These are phyloP conservation scores for Simplicillium aogashimaense DNA, from an alignment of 2,329 filamentous ascomycete species.

Conservation along the genomic window DNA sequence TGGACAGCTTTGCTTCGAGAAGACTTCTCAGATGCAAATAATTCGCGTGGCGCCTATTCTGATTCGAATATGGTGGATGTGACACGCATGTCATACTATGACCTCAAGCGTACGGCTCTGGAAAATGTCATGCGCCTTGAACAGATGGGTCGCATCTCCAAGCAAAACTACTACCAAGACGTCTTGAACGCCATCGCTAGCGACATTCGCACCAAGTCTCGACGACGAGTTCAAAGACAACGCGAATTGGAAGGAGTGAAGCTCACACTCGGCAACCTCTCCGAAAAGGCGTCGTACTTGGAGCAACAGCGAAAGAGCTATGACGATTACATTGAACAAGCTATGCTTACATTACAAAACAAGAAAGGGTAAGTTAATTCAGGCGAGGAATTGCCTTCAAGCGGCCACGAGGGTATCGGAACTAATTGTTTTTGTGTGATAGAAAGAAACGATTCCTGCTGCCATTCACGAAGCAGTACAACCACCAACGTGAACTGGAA, in stretches of 20 bases:
- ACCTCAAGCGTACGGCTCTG: slow-evolving; percentile 84
- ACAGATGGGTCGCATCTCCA: slow-evolving; percentile 77
- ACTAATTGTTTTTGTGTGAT: slow-evolving; percentile 11
- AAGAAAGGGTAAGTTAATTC: slow-evolving; percentile 65
- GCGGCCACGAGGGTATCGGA: no score
- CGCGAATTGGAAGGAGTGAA: slow-evolving; percentile 80
- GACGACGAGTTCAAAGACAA: slow-evolving; percentile 81
- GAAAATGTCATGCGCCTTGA: slow-evolving; percentile 92
- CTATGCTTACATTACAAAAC: slow-evolving; percentile 92
- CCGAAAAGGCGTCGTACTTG: slow-evolving; percentile 82
- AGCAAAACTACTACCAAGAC: slow-evolving; percentile 90
- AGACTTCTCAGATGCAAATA: slow-evolving; percentile 59
- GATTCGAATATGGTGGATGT: slow-evolving; percentile 83
- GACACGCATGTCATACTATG: slow-evolving; percentile 78
- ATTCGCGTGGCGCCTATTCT: slow-evolving; percentile 78
- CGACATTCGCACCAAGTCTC: slow-evolving; percentile 95
- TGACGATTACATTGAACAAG: slow-evolving; percentile 98
- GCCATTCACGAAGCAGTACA: slow-evolving; percentile 97
- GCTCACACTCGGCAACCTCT: slow-evolving; percentile 62
- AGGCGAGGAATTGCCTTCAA: not conserved
- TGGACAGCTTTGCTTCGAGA: slow-evolving; percentile 77
- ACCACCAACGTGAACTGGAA: slow-evolving; percentile 93
- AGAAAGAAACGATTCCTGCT: slow-evolving; percentile 87
- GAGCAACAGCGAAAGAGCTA: slow-evolving; percentile 95
- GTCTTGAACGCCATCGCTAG: slow-evolving; percentile 94